phyloP scores from a whole-genome alignment of 2,329 filamentous ascomycete species.

The Pseudodiploospora longispora region DNA sequence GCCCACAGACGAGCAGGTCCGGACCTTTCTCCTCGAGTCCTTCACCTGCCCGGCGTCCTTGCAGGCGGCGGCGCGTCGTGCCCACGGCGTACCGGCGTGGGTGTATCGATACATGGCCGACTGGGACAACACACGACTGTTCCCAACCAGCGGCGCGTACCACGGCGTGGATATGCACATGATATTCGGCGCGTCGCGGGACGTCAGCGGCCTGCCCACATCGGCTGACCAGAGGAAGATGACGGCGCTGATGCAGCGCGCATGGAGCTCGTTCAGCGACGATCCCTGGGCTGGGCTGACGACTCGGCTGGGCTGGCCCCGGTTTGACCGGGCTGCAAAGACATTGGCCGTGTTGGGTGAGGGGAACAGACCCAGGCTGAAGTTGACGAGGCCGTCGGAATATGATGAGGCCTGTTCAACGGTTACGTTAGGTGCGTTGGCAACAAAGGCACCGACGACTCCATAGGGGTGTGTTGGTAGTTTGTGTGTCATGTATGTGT shows the following conservation, averaged over 20 bases:
- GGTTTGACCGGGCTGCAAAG: slow-evolving; percentile 10
- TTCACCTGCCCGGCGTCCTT: slow-evolving; percentile 37
- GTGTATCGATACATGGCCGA: slow-evolving; percentile 40
- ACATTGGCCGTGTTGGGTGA: slow-evolving; percentile 12
- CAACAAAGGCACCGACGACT: slow-evolving; percentile 1
- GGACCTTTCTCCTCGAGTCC: slow-evolving; percentile 32
- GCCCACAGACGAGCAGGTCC: slow-evolving; percentile 29
- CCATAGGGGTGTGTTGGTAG: too few relatives aligned
- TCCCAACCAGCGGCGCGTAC: slow-evolving; percentile 37
- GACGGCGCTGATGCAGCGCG: slow-evolving; percentile 28
- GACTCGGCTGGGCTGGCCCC: slow-evolving; percentile 15
- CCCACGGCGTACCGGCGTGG: slow-evolving; percentile 31
- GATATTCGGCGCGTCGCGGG: slow-evolving; percentile 33
- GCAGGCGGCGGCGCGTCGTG: slow-evolving; percentile 27
- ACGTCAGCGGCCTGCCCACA: slow-evolving; percentile 29
- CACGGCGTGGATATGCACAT: slow-evolving; percentile 41
- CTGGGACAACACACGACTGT: slow-evolving; percentile 40
- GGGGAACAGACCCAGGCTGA: slow-evolving; percentile 8
- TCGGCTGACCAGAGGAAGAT: slow-evolving; percentile 21
- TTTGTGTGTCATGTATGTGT: too few relatives aligned
- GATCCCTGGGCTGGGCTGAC: slow-evolving; percentile 28
- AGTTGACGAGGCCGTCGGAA: slow-evolving; percentile 16
- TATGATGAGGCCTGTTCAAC: slow-evolving; percentile 18
- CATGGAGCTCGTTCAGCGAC: slow-evolving; percentile 32
- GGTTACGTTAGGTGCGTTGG: slow-evolving; percentile 15